These are phyloP conservation scores for Talaromyces sp. DNA, from an alignment of 2,329 filamentous ascomycete species.

Conservation along the genomic window DNA sequence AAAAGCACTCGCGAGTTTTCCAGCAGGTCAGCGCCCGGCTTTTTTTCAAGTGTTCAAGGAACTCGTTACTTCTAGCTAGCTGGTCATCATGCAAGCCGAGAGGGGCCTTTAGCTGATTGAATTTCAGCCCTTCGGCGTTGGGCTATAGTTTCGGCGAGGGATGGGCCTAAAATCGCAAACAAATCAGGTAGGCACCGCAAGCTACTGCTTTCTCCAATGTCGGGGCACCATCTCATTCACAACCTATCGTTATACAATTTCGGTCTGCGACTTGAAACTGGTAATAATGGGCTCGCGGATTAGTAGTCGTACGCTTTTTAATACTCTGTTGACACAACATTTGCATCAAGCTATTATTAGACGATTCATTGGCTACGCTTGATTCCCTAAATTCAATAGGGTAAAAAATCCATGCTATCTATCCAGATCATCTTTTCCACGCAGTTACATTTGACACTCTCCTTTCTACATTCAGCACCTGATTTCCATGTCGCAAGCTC, in stretches of 20 bases:
- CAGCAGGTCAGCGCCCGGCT: too few relatives aligned
- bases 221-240: neutral
- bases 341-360: neutral
- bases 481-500: too few relatives aligned
- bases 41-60: neutral
- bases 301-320: neutral
- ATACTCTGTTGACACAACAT: neutral
- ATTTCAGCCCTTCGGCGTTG: neutral
- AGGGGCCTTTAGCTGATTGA: neutral
- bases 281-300: neutral
- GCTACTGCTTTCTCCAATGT: neutral
- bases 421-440: neutral
- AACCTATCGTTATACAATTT: neutral
- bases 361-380: too few relatives aligned
- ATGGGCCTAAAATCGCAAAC: neutral
- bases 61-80: neutral
- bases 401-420: too few relatives aligned
- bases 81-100: neutral
- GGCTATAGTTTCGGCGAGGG: neutral
- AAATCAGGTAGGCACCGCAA: neutral
- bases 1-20: neutral
- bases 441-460: neutral
- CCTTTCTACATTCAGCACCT: too few relatives aligned
- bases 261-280: slow-evolving; percentile 5
- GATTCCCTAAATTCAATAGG: neutral